Conservation (phyloP, 768 basidiomycete species). For the Leccinum imitatum region DNA sequence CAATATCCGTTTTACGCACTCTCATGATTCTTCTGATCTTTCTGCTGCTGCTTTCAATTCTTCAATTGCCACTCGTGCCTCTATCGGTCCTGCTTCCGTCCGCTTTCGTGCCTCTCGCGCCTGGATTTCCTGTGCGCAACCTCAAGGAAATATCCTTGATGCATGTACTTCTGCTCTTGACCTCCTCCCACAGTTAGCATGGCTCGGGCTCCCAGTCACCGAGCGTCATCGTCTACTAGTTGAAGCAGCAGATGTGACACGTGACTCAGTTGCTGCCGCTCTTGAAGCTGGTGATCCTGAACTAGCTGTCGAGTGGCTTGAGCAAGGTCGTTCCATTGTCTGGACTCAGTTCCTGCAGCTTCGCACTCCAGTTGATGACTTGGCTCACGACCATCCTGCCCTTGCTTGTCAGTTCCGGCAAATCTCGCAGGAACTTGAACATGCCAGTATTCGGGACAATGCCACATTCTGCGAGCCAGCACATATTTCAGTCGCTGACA, state of each 20-base stretch:
- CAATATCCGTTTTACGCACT: too few species aligned
- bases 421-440: neutral
- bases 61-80: neutral
- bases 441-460: neutral
- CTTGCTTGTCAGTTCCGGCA: neutral
- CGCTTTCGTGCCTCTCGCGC: too few species aligned
- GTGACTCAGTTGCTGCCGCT: neutral
- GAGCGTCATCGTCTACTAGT: neutral
- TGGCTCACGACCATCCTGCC: neutral
- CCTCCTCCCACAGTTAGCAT: neutral
- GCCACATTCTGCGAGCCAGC: neutral
- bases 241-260: neutral
- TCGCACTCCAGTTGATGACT: neutral
- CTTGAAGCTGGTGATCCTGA: neutral
- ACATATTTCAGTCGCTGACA: neutral
- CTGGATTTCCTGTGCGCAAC: neutral
- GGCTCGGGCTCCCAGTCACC: neutral
- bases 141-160: neutral
- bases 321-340: neutral
- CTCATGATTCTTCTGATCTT: too few species aligned
- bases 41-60: too few species aligned
- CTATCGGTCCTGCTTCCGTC: neutral
- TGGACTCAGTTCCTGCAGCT: neutral
- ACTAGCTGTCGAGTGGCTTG: neutral
- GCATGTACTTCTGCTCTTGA: neutral